These are phyloP conservation scores for Fragilariopsis cylindrus DNA, from an alignment of 108 stramenopile genomes.

Conservation along the genomic window DNA sequence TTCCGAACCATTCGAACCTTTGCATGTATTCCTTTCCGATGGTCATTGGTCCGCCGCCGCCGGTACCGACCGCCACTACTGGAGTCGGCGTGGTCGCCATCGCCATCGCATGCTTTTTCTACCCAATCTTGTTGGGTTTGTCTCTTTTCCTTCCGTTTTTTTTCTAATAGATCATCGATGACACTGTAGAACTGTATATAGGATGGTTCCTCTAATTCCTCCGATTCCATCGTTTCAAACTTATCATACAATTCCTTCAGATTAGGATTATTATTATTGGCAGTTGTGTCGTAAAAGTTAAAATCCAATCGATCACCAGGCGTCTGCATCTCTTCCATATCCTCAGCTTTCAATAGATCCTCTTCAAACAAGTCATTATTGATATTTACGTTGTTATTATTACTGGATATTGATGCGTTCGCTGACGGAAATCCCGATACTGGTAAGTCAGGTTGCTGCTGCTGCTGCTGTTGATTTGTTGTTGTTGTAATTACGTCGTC, in stretches of 20 bases:
- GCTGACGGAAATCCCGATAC: neutral
- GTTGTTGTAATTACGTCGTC: too few relatives aligned
- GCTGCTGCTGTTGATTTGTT: neutral
- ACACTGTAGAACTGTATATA: constrained; percentile 20
- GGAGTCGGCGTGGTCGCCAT: neutral
- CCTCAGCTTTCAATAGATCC: constrained; percentile 3
- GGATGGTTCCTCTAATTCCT: constrained; percentile 1
- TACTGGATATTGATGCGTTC: neutral
- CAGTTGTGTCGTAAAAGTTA: neutral
- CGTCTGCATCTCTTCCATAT: constrained; percentile 24
- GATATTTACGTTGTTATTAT: neutral
- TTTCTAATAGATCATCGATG: constrained; percentile 28
- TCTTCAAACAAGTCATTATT: neutral
- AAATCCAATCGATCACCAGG: neutral
- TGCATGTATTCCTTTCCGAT: neutral
- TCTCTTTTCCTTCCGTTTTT: constrained; percentile 17
- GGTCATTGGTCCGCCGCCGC: neutral
- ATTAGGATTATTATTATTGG: neutral
- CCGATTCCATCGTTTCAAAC: constrained; percentile 7
- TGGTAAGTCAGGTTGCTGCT: neutral
- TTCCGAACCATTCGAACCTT: neutral
- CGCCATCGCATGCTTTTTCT: neutral
- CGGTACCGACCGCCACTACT: neutral
- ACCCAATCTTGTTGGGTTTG: neutral
- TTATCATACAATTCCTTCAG: neutral